phyloP scores from a whole-genome alignment of 2,329 filamentous ascomycete species.

The Arthrobotrys sphaeroides region DNA sequence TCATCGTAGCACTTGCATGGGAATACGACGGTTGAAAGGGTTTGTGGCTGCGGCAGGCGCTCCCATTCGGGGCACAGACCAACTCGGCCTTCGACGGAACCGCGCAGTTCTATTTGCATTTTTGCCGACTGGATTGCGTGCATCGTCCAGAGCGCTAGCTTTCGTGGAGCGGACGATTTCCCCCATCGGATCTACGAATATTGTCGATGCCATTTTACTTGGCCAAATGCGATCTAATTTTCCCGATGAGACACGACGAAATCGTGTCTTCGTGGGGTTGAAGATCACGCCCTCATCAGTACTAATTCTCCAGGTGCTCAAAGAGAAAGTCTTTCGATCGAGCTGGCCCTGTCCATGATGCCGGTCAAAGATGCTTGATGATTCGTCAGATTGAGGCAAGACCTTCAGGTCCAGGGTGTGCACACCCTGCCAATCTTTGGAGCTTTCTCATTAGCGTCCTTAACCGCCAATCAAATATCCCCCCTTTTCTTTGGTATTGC shows the following conservation, averaged over 20 bases:
- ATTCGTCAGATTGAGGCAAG: constrained; percentile 51
- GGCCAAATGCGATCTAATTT: neutral
- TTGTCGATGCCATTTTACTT: neutral
- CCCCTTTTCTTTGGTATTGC: constrained; percentile 49
- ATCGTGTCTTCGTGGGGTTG: neutral
- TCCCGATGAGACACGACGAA: constrained; percentile 14
- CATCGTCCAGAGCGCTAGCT: constrained; percentile 21
- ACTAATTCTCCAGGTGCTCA: constrained; percentile 24
- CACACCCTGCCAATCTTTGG: constrained; percentile 43
- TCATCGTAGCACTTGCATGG: constrained; percentile 13
- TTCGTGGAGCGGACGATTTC: constrained; percentile 15
- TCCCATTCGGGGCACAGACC: constrained; percentile 8
- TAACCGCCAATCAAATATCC: constrained; percentile 52
- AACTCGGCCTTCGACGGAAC: constrained; percentile 19
- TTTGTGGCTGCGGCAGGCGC: constrained; percentile 16
- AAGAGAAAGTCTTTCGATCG: constrained; percentile 31
- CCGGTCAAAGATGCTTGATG: constrained; percentile 32
- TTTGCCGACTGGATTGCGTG: constrained; percentile 13
- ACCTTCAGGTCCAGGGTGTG: constrained; percentile 18
- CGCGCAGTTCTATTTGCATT: neutral
- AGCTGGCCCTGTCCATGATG: constrained; percentile 46
- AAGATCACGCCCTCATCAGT: constrained; percentile 24
- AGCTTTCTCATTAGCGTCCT: constrained; percentile 37
- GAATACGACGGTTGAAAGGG: constrained; percentile 18
- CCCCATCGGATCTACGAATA: neutral